These are phyloP conservation scores for Phylloporus arenicola DNA, from an alignment of 768 basidiomycete species.

Conservation along the genomic window DNA sequence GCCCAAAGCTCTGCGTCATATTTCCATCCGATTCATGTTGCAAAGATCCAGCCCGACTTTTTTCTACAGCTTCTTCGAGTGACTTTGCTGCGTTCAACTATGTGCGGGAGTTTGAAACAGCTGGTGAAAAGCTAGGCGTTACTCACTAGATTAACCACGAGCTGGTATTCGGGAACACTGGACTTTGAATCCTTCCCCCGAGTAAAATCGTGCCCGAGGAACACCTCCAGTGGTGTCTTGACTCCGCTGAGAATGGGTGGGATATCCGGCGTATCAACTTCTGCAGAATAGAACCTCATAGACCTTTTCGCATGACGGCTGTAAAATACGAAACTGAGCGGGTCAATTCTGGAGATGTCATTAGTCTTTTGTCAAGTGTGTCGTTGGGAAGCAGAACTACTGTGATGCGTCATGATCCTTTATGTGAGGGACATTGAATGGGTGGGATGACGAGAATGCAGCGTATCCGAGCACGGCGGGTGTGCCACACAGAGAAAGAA, in stretches of 20 bases:
- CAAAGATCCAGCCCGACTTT: neutral
- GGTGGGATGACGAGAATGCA: conserved; percentile 12
- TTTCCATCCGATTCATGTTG: neutral
- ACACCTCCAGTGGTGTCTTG: conserved; percentile 24
- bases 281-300: conserved; percentile 61
- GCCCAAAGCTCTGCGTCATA: conserved; percentile 5
- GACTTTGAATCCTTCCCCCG: conserved; percentile 9
- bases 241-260: conserved; percentile 10
- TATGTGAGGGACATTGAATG: conserved; percentile 24
- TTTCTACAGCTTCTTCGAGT: conserved; percentile 27
- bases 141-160: conserved; percentile 40
- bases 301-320: conserved; percentile 47
- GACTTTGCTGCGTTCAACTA: conserved; percentile 44
- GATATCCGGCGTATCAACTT: conserved; percentile 28
- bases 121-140: neutral
- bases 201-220: conserved; percentile 39
- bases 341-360: conserved; percentile 5
- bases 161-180: conserved; percentile 18
- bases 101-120: neutral
- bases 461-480: conserved; percentile 30
- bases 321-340: conserved; percentile 43
- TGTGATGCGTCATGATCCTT: conserved; percentile 28
- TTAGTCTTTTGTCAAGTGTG: conserved; percentile 7
- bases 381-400: conserved; percentile 7
- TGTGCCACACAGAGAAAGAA: conserved; percentile 14